phyloP scores from a whole-genome alignment of 805 yeast species.

The Candida stauntonica region DNA sequence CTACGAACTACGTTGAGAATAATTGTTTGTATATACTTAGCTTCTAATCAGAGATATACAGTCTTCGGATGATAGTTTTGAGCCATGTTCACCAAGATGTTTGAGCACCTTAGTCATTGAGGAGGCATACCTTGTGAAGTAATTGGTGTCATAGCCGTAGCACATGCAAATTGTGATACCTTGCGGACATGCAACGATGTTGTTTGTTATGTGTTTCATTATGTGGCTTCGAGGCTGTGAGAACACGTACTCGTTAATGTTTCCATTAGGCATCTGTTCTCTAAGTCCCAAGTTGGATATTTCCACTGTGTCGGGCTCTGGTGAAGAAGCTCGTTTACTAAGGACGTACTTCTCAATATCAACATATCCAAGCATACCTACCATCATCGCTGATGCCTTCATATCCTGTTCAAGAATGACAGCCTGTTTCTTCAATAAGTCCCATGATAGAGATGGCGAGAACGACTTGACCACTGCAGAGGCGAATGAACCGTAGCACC shows the following conservation, averaged over 20 bases:
- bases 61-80: background rate
- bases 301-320: conserved; percentile 1
- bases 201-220: background rate
- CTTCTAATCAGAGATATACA: background rate
- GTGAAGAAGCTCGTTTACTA: background rate
- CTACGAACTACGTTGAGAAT: background rate
- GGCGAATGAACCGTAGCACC: conserved; percentile 10
- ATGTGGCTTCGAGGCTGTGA: conserved; percentile 9
- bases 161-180: conserved; percentile 1
- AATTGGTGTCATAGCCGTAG: background rate
- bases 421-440: background rate
- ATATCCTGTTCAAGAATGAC: background rate
- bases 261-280: background rate
- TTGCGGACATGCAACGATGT: conserved; percentile 1
- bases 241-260: conserved; percentile 6
- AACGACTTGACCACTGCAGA: background rate
- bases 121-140: conserved; percentile 8
- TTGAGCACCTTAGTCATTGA: background rate
- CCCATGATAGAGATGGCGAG: conserved; percentile 1
- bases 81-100: background rate
- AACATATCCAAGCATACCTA: conserved; percentile 9
- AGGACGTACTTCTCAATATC: conserved; percentile 3
- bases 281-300: conserved; percentile 14
- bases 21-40: background rate
- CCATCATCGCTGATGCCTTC: conserved; percentile 1